Conservation (phyloP, 345 rosid species). For the Rhizophora apiculata region DNA sequence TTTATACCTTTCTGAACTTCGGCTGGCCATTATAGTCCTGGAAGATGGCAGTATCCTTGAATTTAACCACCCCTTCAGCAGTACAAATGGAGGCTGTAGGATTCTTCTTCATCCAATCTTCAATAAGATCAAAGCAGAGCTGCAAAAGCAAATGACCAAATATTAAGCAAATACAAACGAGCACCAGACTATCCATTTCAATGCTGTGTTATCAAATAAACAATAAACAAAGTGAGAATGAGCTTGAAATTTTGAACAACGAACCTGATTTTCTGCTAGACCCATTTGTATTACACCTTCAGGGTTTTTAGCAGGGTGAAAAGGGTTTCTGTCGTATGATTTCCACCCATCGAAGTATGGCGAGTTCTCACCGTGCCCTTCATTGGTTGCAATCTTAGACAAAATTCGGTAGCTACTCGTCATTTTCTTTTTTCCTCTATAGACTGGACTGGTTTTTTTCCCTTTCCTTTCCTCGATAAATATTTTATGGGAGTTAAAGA, state of each 20-base stretch:
- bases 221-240: not conserved
- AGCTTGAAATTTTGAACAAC: not conserved
- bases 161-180: not conserved
- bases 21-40: constrained; percentile 87
- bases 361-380: constrained; percentile 68
- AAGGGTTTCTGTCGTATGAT: constrained; percentile 68
- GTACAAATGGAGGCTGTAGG: constrained; percentile 78
- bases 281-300: constrained; percentile 87
- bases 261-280: constrained; percentile 83
- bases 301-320: constrained; percentile 50
- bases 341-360: constrained; percentile 88
- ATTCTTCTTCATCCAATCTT: constrained; percentile 61
- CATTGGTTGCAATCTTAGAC: constrained; percentile 57
- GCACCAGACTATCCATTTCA: not conserved
- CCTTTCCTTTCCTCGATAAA: not conserved
- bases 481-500: not conserved
- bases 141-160: constrained; percentile 15
- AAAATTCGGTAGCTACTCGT: constrained; percentile 23
- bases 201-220: too few relatives aligned
- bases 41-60: constrained; percentile 61
- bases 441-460: not conserved
- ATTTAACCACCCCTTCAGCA: constrained; percentile 48
- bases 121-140: constrained; percentile 62
- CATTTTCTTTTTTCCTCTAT: not conserved
- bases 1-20: constrained; percentile 58